Evolutionary conservation across 1,139 yeast species (phyloP).

Genomic region (Blastobotrys arbuscula): DNA sequence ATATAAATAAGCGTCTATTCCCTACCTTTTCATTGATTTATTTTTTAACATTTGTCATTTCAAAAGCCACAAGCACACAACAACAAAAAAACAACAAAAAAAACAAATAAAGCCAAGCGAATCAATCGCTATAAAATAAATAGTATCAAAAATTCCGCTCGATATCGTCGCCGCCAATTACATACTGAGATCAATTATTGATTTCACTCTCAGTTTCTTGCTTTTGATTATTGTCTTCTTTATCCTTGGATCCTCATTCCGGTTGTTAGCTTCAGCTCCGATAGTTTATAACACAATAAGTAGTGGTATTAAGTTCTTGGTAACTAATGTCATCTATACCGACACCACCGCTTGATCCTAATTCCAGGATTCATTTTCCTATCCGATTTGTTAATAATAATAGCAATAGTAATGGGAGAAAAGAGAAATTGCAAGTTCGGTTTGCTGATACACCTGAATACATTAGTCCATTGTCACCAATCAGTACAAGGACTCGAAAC

Average conservation of each 20-base stretch:
- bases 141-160: not conserved
- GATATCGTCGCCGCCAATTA: not conserved
- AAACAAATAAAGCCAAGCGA: too few relatives aligned
- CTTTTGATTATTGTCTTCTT: not conserved
- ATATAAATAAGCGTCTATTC: too few relatives aligned
- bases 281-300: not conserved
- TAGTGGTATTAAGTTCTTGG: not conserved
- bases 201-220: not conserved
- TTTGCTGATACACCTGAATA: not conserved
- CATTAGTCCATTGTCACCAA: not conserved
- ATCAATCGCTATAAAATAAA: too few relatives aligned
- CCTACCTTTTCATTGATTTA: too few relatives aligned
- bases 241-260: not conserved
- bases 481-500: too few relatives aligned
- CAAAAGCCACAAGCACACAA: too few relatives aligned
- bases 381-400: not conserved
- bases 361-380: not conserved
- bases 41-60: too few relatives aligned
- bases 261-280: not conserved
- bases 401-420: not conserved
- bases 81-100: too few relatives aligned
- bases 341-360: not conserved
- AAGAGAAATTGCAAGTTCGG: not conserved
- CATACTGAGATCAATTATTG: not conserved
- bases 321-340: conserved; percentile 1